Base-by-base conservation (phyloP, 2,329 filamentous ascomycete genomes). In the Colletotrichum aenigma region DNA sequence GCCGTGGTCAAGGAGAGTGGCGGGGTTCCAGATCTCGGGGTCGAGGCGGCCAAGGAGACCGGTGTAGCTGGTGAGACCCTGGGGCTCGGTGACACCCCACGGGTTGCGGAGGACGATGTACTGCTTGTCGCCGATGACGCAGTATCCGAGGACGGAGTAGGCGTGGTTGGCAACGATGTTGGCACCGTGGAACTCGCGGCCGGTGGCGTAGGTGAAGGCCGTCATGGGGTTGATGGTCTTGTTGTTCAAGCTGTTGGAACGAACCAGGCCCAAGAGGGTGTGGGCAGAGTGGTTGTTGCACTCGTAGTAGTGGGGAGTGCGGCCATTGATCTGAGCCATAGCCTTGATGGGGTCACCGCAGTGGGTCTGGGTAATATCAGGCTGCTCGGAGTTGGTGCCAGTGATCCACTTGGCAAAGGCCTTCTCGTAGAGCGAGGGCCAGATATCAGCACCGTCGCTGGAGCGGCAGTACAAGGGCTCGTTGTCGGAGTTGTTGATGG, bases 361-460 rank as follows among this genome's bases (percentile, higher is more conserved):
- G 80, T 83, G 81, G 7, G 81, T 82, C 78, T 85, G 81, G 26
- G 85, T 87, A 77, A 87, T 82, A 77, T 88, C 86, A 18, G 86
- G 84, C 72, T 82, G 83, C 77, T 85, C 79, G 1, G 79, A 79
- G 61, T 78, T 78, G 77, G 75, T 75, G 24, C 77, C 76, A 13
- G 80, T 83, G 77, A 87, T 81, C 86, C 86, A 88, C 80, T 86
- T 86, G 78, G 86, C 81, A 72, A 87, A 88, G 16, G 86, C 86
- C 83, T 88, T 88, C 82, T 88, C 86, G 80, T 88, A 88, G 60
- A 88, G 81, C 30, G 84, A 80, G 3, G 86, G 86, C 86, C 86
- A 88, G 75, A 87, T 82, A 77, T 87, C 85, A 74, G 82, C 81
- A 16, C 82, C 83, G 77, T 86, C 84, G 75, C 81, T 84, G 16